Percentiles rank a stretch among this genome's conserved stretches.
Conservation (phyloP, 768 basidiomycete genomes). For the Trametes maxima region DNA sequence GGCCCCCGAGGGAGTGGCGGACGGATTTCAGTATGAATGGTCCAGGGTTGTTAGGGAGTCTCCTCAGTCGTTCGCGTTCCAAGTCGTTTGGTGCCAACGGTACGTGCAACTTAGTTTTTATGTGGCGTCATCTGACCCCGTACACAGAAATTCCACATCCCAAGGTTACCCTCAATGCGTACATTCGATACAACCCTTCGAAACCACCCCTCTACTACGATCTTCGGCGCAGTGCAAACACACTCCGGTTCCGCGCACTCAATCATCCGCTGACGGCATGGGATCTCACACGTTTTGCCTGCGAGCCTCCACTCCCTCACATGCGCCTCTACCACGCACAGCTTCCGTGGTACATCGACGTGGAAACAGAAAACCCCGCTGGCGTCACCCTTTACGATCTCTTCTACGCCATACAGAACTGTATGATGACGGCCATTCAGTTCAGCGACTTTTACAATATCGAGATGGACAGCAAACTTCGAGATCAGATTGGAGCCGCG, state of each 20-base stretch:
- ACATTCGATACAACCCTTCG: conserved; percentile 31
- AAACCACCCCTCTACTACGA: conserved; percentile 50
- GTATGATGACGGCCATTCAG: conserved; percentile 48
- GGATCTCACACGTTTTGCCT: conserved; percentile 58
- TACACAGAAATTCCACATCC: conserved; percentile 2
- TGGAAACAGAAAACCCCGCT: conserved; percentile 43
- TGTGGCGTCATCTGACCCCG: conserved; percentile 4
- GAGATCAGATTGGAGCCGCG: conserved; percentile 45
- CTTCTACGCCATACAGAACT: conserved; percentile 46
- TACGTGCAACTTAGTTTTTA: neutral
- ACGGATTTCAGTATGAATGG: conserved; percentile 36
- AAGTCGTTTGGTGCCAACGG: conserved; percentile 27
- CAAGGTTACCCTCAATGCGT: conserved; percentile 29
- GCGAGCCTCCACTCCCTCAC: conserved; percentile 48
- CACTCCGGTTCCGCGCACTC: conserved; percentile 49
- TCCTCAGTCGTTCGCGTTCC: conserved; percentile 26
- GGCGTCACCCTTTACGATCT: conserved; percentile 66
- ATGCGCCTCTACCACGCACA: conserved; percentile 60
- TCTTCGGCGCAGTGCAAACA: conserved; percentile 45
- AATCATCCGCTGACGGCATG: conserved; percentile 44
- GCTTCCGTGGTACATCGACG: conserved; percentile 71
- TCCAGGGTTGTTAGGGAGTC: conserved; percentile 23
- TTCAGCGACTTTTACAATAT: conserved; percentile 61
- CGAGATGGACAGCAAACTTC: conserved; percentile 49
- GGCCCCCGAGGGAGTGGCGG: conserved; percentile 36